Evolutionary conservation across 495 filamentous ascomycete species (phyloP).

Genomic region (Staphylotrichum longicolle): DNA sequence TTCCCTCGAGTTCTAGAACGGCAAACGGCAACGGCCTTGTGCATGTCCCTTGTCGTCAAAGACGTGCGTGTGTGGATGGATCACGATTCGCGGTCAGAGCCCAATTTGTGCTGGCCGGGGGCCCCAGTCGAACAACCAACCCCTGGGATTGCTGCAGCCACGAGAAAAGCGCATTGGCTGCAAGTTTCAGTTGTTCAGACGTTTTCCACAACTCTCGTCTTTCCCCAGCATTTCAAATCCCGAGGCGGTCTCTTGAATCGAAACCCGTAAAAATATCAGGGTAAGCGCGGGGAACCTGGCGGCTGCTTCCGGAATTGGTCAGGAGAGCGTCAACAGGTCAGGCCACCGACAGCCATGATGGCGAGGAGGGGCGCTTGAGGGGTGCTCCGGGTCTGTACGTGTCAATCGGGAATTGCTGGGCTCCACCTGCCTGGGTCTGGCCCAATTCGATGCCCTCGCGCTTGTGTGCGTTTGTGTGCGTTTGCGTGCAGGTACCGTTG

Average conservation of each 20-base stretch:
- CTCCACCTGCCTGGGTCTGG: slow-evolving; percentile 11
- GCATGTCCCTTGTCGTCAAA: no score
- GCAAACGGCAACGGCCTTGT: no score
- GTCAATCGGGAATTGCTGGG: slow-evolving; percentile 6
- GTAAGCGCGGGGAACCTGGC: not conserved
- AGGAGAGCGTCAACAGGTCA: slow-evolving; percentile 6
- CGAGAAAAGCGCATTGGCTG: not conserved
- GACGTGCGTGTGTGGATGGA: not conserved
- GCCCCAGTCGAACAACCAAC: not conserved
- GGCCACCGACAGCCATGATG: not conserved
- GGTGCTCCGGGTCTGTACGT: not conserved
- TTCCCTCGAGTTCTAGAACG: no score
- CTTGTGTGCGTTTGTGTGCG: not conserved
- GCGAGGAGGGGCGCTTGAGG: not conserved
- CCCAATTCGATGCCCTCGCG: slow-evolving; percentile 1
- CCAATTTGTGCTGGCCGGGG: not conserved
- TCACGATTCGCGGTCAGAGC: not conserved
- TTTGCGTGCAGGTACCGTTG: not conserved
- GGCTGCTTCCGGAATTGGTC: slow-evolving; percentile 11
- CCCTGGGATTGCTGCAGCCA: not conserved
- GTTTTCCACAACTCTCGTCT: not conserved
- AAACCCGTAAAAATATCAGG: no score
- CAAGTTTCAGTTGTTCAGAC: not conserved
- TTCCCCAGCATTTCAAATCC: not conserved
- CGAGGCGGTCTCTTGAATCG: not conserved